Evolutionary conservation across 2,329 filamentous ascomycete species (phyloP), one percentile per base, ranked within the genome.

Genomic region (Hypoxylon sp.): DNA sequence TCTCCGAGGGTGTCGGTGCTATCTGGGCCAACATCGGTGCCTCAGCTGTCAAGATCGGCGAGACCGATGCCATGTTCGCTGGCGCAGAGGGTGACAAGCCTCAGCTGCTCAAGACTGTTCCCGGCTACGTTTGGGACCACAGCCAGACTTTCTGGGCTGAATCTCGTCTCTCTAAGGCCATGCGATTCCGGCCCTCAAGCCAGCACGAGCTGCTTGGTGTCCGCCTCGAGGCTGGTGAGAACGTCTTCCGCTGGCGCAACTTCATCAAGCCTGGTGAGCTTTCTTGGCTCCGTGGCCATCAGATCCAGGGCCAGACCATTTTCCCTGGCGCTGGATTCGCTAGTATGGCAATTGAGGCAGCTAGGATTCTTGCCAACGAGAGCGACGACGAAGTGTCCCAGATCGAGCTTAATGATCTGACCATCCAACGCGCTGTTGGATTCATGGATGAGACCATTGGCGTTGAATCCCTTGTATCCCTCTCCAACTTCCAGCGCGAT

Each of bases 291-390:
- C 27, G 46, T 0, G 68, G 70, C 6, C 73, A 76, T 37, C 65
- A 63, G n/a, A 7, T 75, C 2, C 73, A 76, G 37, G 70, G 71
- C 13, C 69, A 73, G 37, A 60, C 46, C 1, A 63, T 76, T 6
- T 71, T 75, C 40, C 72, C 72, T 1, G 70, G 72, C 13, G 69
- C 76, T 0, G 74, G 70, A 0, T 77, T 75, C 42, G 66, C 71
- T 22, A 61, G 68, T 6, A 68, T 64, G 57, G 72, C 69, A 0
- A 6, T 77, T 0, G 75, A 78, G 22, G 72, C 77, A 1, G 31
- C 50, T 22, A 42, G 46, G n/a, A 58, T 20, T 30, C 42, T 68
- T 7, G 30, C 57, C 2, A 55, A 48, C 13, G 59, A 62, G 27
- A 31, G 37, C 11, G 59, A 55, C 13, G 49, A 55, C 11, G 30